Conservation (phyloP, 2,329 filamentous ascomycete species). For the Fusarium drepaniforme region DNA sequence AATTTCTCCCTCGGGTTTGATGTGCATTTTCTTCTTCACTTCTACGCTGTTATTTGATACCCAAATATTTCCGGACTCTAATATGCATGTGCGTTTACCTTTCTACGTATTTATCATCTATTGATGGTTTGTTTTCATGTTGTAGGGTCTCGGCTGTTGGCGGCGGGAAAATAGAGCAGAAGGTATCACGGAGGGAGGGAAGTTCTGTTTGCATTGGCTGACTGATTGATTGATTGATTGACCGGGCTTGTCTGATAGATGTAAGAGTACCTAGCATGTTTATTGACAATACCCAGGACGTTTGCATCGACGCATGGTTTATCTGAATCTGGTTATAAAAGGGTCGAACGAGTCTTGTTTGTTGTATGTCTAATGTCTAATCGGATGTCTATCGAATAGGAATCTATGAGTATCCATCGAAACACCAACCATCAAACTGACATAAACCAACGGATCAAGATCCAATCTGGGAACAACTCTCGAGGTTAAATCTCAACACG, state of each 20-base stretch:
- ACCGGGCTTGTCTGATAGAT: conserved; percentile 10
- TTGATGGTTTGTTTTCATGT: conserved; percentile 25
- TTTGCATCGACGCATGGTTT: conserved; percentile 7
- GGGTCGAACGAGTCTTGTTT: conserved; percentile 5
- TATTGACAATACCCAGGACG: conserved; percentile 21
- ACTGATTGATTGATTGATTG: neutral
- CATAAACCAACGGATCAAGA: neutral
- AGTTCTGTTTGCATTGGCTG: conserved; percentile 22
- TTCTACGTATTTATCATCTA: conserved; percentile 8
- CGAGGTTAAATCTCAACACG: neutral
- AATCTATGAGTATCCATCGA: neutral
- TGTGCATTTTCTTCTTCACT: conserved; percentile 30
- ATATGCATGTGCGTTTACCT: conserved; percentile 18
- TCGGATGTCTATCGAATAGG: conserved; percentile 10
- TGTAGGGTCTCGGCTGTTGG: conserved; percentile 11
- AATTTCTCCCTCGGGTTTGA: neutral
- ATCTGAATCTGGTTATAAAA: neutral
- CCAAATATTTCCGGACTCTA: conserved; percentile 31
- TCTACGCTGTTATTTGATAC: conserved; percentile 47
- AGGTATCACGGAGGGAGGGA: conserved; percentile 5
- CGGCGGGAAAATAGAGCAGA: conserved; percentile 36
- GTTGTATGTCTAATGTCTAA: conserved; percentile 8
- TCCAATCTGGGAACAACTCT: neutral
- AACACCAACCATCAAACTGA: neutral
- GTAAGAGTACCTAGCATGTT: conserved; percentile 17